Conservation (phyloP, 495 filamentous ascomycete genomes). For the Penicillium subrubescens region DNA sequence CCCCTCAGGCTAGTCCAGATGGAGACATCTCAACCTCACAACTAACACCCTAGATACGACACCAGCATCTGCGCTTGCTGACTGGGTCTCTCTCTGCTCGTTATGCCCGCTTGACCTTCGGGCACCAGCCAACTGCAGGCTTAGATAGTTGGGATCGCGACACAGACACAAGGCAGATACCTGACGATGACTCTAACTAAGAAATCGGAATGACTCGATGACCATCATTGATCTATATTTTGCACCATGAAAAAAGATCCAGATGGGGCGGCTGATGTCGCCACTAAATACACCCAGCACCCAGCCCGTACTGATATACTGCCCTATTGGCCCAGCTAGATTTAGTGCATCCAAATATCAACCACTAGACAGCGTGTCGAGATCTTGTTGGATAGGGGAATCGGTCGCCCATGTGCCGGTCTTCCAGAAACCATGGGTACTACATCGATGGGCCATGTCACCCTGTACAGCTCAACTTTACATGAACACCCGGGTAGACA, state of each 20-base stretch:
- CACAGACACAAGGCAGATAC: neutral
- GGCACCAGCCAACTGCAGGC: slow-evolving; percentile 27
- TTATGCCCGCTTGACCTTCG: slow-evolving; percentile 8
- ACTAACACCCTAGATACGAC: slow-evolving; percentile 3
- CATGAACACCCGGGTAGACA: slow-evolving; percentile 19
- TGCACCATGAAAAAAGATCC: neutral
- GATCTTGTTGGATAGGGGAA: slow-evolving; percentile 24
- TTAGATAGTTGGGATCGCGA: slow-evolving; percentile 11
- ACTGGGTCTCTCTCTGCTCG: slow-evolving; percentile 1
- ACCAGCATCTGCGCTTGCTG: slow-evolving; percentile 19
- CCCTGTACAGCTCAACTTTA: slow-evolving; percentile 23
- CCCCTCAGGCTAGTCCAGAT: slow-evolving; percentile 36
- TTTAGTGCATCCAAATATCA: slow-evolving; percentile 13
- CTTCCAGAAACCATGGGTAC: slow-evolving; percentile 26
- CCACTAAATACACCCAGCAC: neutral
- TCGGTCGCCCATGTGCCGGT: slow-evolving; percentile 25
- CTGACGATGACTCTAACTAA: slow-evolving; percentile 9
- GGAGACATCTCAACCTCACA: slow-evolving; percentile 18
- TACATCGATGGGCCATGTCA: slow-evolving; percentile 17
- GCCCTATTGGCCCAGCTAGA: neutral
- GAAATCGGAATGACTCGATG: neutral
- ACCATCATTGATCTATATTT: neutral
- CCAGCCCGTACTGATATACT: neutral
- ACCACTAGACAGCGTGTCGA: slow-evolving; percentile 22
- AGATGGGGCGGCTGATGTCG: neutral